Conservation (phyloP, 2,329 filamentous ascomycete species). For the Beauveria sp. region DNA sequence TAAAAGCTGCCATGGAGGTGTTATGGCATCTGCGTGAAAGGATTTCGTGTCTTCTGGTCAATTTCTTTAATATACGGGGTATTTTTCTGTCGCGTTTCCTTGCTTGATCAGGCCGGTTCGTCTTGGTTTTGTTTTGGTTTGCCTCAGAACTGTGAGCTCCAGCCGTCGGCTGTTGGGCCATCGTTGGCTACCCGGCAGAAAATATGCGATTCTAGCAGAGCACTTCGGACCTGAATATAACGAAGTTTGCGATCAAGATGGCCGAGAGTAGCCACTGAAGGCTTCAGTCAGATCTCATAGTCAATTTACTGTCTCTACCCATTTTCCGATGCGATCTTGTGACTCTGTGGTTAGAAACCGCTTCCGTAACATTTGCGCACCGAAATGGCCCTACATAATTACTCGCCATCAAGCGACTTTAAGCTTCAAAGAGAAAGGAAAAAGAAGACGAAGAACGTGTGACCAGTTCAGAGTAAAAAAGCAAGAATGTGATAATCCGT, state of each 20-base stretch:
- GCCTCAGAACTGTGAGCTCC: not conserved
- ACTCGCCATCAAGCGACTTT: too few species aligned
- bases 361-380: too few species aligned
- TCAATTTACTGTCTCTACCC: not conserved
- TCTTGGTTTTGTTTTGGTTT: not conserved
- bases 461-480: not conserved
- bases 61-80: not conserved
- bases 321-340: too few species aligned
- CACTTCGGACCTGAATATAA: not conserved
- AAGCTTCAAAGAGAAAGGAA: not conserved
- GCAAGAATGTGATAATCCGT: not conserved
- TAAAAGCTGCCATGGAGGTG: too few species aligned
- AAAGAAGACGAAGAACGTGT: not conserved
- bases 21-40: not conserved
- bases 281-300: not conserved
- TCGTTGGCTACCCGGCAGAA: not conserved
- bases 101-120: not conserved
- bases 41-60: not conserved
- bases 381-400: too few species aligned
- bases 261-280: not conserved
- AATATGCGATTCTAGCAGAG: not conserved
- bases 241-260: not conserved
- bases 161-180: not conserved
- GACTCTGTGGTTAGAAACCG: too few species aligned
- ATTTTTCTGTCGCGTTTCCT: not conserved